phyloP scores from a whole-genome alignment of 495 filamentous ascomycete species.

The Hypomontagnella monticulosa region DNA sequence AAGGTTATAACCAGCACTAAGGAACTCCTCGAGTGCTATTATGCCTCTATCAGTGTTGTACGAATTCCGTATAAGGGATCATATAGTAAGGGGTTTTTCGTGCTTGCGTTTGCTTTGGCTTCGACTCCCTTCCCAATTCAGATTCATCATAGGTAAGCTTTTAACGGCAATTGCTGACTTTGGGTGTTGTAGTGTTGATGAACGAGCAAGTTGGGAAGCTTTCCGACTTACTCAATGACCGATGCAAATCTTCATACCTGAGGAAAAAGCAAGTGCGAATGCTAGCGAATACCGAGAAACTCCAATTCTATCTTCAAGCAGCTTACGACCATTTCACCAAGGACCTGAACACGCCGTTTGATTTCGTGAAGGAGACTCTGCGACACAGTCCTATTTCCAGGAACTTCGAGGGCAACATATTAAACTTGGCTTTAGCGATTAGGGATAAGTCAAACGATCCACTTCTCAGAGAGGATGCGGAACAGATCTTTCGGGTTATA shows the following conservation, averaged over 20 bases:
- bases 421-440: constrained; percentile 59
- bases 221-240: constrained; percentile 50
- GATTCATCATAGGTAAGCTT: background rate
- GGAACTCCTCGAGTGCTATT: constrained; percentile 64
- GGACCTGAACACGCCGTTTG: constrained; percentile 61
- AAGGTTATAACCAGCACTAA: constrained; percentile 50
- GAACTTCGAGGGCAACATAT: constrained; percentile 64
- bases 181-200: constrained; percentile 48
- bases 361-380: constrained; percentile 63
- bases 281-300: constrained; percentile 60
- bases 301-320: constrained; percentile 59
- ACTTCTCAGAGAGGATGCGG: constrained; percentile 40
- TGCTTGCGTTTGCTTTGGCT: background rate
- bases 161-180: constrained; percentile 9
- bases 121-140: background rate
- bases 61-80: constrained; percentile 61
- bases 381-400: constrained; percentile 56
- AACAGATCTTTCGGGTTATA: constrained; percentile 56
- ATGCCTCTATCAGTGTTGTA: constrained; percentile 61
- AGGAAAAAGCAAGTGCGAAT: constrained; percentile 57
- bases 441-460: constrained; percentile 46
- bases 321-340: constrained; percentile 67
- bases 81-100: constrained; percentile 39
- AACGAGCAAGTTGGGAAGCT: constrained; percentile 62
- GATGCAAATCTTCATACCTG: constrained; percentile 50